phyloP scores from a whole-genome alignment of 2,329 filamentous ascomycete species.

The Scedosporium apiospermum region DNA sequence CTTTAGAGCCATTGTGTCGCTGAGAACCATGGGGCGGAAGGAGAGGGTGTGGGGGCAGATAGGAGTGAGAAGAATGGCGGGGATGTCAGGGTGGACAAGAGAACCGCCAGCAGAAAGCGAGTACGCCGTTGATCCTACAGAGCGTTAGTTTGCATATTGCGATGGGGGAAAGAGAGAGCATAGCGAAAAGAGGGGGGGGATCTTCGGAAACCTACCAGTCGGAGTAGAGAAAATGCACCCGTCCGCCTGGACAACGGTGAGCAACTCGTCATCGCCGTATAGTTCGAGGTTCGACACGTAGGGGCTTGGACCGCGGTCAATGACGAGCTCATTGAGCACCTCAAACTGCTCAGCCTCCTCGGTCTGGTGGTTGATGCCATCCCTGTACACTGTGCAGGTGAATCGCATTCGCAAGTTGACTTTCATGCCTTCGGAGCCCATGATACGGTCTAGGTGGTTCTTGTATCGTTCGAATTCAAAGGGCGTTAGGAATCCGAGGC shows the following conservation, averaged over 20 bases:
- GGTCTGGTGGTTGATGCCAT: slow-evolving; percentile 50
- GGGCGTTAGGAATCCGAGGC: slow-evolving; percentile 78
- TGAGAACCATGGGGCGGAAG: slow-evolving; percentile 96
- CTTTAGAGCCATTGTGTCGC: slow-evolving; percentile 85
- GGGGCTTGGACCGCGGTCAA: slow-evolving; percentile 90
- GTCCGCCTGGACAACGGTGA: slow-evolving; percentile 93
- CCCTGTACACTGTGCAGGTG: slow-evolving; percentile 90
- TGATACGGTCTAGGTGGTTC: slow-evolving; percentile 74
- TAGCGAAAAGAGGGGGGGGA: not conserved
- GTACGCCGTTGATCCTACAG: slow-evolving; percentile 66
- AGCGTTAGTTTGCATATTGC: not conserved
- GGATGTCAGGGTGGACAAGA: slow-evolving; percentile 92
- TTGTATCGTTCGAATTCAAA: slow-evolving; percentile 86
- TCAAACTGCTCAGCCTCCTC: slow-evolving; percentile 95
- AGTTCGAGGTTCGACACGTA: slow-evolving; percentile 96
- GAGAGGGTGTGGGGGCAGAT: slow-evolving; percentile 96
- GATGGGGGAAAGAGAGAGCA: not conserved
- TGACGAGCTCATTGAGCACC: slow-evolving; percentile 96
- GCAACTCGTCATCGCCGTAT: slow-evolving; percentile 87
- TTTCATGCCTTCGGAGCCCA: slow-evolving; percentile 93
- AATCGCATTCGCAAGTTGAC: slow-evolving; percentile 98
- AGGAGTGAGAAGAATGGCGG: slow-evolving; percentile 89
- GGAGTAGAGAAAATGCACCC: slow-evolving; percentile 97
- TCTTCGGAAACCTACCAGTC: slow-evolving; percentile 44
- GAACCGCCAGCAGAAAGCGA: slow-evolving; percentile 92